phyloP scores from a whole-genome alignment of 495 filamentous ascomycete genomes.

The Neurospora discreta region DNA sequence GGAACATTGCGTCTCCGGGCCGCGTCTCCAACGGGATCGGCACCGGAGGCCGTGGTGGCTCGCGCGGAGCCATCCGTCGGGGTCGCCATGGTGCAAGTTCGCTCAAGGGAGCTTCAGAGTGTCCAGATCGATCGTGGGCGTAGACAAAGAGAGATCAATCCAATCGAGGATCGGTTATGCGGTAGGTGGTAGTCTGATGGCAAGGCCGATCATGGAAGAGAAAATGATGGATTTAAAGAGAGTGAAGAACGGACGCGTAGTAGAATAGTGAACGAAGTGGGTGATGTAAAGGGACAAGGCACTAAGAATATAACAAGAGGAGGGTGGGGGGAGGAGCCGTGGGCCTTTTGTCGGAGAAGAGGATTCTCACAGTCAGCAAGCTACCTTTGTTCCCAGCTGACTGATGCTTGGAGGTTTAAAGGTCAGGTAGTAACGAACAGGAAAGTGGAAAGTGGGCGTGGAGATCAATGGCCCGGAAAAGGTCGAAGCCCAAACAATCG shows the following conservation, averaged over 20 bases:
- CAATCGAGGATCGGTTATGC: slow-evolving; percentile 3
- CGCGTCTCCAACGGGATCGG: slow-evolving; percentile 49
- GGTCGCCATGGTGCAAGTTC: slow-evolving; percentile 30
- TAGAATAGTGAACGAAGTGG: slow-evolving; percentile 2
- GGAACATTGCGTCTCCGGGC: slow-evolving; percentile 66
- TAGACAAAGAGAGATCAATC: background rate
- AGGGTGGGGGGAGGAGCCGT: background rate
- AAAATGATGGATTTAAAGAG: slow-evolving; percentile 12
- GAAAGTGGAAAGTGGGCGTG: background rate
- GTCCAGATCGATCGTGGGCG: background rate
- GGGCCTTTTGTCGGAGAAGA: slow-evolving; percentile 2
- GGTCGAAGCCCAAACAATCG: background rate
- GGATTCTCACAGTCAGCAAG: slow-evolving; percentile 6
- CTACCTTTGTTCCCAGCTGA: slow-evolving; percentile 9
- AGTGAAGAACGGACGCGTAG: slow-evolving; percentile 12
- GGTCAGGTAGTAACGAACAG: background rate
- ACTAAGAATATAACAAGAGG: slow-evolving; percentile 6
- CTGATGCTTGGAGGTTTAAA: background rate
- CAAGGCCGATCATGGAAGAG: slow-evolving; percentile 15
- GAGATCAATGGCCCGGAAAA: background rate
- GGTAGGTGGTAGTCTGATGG: slow-evolving; percentile 4
- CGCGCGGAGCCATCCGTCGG: slow-evolving; percentile 21
- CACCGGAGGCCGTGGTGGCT: slow-evolving; percentile 52
- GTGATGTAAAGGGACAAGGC: slow-evolving; percentile 7
- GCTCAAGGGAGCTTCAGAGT: background rate